Conservation (phyloP, 495 filamentous ascomycete species). For the Aspergillus panamensis region DNA sequence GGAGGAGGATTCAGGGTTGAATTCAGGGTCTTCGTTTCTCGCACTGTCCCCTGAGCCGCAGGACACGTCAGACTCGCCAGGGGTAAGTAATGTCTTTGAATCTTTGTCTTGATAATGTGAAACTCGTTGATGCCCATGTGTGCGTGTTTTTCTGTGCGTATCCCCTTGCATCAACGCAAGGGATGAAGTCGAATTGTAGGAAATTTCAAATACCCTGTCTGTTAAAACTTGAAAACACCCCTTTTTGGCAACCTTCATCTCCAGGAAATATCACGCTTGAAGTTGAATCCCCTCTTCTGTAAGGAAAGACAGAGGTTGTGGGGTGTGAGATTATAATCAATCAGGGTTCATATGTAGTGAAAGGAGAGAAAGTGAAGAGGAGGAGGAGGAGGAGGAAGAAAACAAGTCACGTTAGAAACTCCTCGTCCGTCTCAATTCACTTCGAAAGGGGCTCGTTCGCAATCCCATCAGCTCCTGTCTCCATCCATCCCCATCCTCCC, state of each 20-base stretch:
- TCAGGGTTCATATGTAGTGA: too few species aligned
- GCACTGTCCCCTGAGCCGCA: not conserved
- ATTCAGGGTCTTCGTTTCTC: not conserved
- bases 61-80: not conserved
- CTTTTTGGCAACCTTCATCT: not conserved
- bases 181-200: not conserved
- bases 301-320: not conserved
- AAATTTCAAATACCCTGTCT: not conserved
- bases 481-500: not conserved
- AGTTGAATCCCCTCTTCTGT: not conserved
- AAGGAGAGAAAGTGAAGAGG: not conserved
- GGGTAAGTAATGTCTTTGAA: not conserved
- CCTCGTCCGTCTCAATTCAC: not conserved
- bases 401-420: not conserved
- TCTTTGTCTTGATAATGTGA: not conserved
- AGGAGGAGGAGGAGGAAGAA: not conserved
- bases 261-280: not conserved
- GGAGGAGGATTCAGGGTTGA: not conserved
- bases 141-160: not conserved
- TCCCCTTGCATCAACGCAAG: slow-evolving; percentile 1
- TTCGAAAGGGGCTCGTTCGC: not conserved
- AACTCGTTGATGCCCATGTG: not conserved
- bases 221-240: not conserved
- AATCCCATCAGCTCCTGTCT: not conserved
- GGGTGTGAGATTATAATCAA: not conserved